Evolutionary conservation across 306 rosid genomes (phyloP).

Genomic region (Cucurbita maxima): DNA sequence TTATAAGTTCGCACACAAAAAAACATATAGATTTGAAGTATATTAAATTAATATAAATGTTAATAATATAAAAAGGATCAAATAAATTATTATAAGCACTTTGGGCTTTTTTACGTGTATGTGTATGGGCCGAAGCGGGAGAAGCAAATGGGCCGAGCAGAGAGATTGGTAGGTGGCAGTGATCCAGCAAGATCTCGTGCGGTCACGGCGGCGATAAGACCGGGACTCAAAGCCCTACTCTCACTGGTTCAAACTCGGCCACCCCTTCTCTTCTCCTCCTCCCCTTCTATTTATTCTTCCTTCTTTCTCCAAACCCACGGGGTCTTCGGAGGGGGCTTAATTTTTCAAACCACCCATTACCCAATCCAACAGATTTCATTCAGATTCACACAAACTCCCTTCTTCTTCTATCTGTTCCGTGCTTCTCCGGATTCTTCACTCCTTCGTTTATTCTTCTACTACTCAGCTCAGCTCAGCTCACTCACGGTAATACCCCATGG

Average conservation of each 20-base stretch:
- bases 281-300: not conserved
- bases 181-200: slow-evolving; percentile 5
- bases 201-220: slow-evolving; percentile 44
- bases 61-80: no score
- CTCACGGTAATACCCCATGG: not conserved
- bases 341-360: not conserved
- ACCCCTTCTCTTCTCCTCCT: not conserved
- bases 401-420: not conserved
- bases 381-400: not conserved
- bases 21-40: no score
- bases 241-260: not conserved
- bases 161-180: not conserved
- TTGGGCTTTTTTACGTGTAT: no score
- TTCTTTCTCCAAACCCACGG: not conserved
- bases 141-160: not conserved
- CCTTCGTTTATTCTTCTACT: not conserved
- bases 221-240: slow-evolving; percentile 15
- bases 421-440: not conserved
- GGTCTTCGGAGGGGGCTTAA: slow-evolving; percentile 3
- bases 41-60: no score
- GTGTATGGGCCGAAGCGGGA: not conserved
- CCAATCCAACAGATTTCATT: not conserved
- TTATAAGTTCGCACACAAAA: no score
- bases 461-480: not conserved
- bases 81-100: no score